A percentile compares a stretch with the other conserved stretches of the same genome.
Evolutionary conservation across 169 alveolate genomes (phyloP).

Genomic region (Plasmodium vinckei): DNA sequence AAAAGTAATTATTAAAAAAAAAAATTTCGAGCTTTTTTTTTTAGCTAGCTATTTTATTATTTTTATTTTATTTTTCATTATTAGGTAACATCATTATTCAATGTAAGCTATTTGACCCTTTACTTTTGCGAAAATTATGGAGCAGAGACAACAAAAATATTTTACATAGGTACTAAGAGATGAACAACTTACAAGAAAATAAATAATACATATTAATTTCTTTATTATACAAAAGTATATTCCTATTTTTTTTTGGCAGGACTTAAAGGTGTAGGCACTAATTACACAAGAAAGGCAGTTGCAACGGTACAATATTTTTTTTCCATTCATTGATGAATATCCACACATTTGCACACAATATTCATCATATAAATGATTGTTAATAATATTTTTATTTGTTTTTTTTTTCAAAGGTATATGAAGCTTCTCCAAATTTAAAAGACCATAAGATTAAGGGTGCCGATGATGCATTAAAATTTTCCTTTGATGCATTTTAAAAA

Average conservation of each 20-base stretch:
- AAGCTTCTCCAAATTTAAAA: conserved; percentile 71
- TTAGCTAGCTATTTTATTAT: conserved; percentile 1
- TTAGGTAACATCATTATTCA: conserved; percentile 82
- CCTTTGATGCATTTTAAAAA: conserved; percentile 58
- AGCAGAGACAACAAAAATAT: conserved; percentile 81
- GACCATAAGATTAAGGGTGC: conserved; percentile 58
- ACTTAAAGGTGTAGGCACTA: conserved; percentile 81
- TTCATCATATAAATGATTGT: neutral
- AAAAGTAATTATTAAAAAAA: conserved; percentile 64
- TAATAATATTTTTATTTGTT: too few species aligned
- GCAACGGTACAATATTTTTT: conserved; percentile 67
- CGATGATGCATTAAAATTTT: conserved; percentile 8
- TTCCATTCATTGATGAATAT: neutral
- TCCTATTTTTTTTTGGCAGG: conserved; percentile 53
- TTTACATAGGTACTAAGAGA: conserved; percentile 70
- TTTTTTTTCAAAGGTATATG: conserved; percentile 24
- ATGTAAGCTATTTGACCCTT: conserved; percentile 81
- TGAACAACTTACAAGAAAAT: neutral
- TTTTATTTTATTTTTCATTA: neutral
- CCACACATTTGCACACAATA: conserved; percentile 1
- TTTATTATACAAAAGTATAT: neutral
- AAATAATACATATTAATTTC: conserved; percentile 13
- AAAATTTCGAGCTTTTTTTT: neutral
- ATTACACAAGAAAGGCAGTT: conserved; percentile 83
- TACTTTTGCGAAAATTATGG: conserved; percentile 80